Evolutionary conservation across 371 early-diverging fungal species (phyloP), one percentile per base, ranked within the genome.

Genomic region (Paraphysoderma sedebokerense): DNA sequence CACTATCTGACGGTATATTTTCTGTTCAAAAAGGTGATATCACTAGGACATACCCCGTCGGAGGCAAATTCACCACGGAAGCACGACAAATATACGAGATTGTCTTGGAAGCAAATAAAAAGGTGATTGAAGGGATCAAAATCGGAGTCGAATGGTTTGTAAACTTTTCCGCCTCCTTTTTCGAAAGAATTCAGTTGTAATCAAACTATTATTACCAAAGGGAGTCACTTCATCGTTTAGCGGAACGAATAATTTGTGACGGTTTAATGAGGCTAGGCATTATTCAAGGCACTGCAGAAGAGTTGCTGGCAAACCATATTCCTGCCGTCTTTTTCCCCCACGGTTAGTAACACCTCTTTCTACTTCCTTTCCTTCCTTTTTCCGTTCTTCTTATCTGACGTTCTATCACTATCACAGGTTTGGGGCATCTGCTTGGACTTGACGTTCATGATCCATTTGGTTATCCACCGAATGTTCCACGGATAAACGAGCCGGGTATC

Each of bases 311-410:
- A 5, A 63, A 79, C 52, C 72, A 79, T 53, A 72, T 87, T 26
- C 76, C 78, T n/a, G 84, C 82, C 11, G 72, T 79, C 53, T 88
- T 90, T 60, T 85, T 86, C 76, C 91, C 91, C 30, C 93, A 92
- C 48, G 93, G 93, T 27, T 65, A 79, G n/a, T n/a, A 13, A 34
- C 35, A 34, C 35, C 13, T n/a, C 13, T n/a, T 34, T n/a, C 13
- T 13, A 13, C n/a, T n/a, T 13, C n/a, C n/a, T n/a, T 41, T 12
- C 13, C 13, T 13, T 41, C n/a, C 12, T 17, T 12, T 34, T 28
- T 17, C 34, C 34, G 13, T 15, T 12, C 48, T 46, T n/a, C 34
- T 13, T 46, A n/a, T 48, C 9, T 11, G n/a, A 11, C 30, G 17
- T 48, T n/a, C n/a, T 37, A 26, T 9, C 48, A 19, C 15, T 13